Percentiles rank a stretch among this genome's conserved stretches.
Evolutionary conservation across 352 stramenopile species (phyloP).

Genomic region (Phytophthora parvispora): DNA sequence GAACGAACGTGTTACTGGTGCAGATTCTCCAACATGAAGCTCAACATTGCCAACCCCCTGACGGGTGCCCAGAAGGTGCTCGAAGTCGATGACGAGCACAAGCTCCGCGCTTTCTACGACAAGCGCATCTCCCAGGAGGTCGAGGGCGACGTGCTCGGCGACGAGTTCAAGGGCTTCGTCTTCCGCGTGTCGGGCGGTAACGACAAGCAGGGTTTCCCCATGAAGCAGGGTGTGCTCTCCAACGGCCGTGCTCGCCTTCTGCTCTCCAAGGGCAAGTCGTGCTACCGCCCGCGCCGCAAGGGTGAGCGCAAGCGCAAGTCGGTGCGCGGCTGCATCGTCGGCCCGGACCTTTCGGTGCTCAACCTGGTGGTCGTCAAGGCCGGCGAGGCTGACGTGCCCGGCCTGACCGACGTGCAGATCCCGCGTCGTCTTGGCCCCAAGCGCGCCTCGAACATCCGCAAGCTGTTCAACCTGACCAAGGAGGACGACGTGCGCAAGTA

Average conservation of each 20-base stretch:
- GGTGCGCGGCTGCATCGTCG: constrained; percentile 99
- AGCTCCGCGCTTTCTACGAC: constrained; percentile 99
- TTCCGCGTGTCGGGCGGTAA: constrained; percentile 99
- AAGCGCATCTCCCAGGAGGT: constrained; percentile 99
- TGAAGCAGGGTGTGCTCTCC: constrained; percentile 99
- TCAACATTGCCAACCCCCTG: constrained; percentile 99
- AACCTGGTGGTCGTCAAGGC: constrained; percentile 99
- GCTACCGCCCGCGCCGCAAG: constrained; percentile 95
- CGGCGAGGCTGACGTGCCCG: constrained; percentile 96
- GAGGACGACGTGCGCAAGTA: constrained; percentile 99
- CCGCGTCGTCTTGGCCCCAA: constrained; percentile 99
- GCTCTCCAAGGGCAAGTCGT: constrained; percentile 98
- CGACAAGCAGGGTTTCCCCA: constrained; percentile 99
- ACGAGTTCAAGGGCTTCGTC: constrained; percentile 99
- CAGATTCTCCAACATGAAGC: constrained; percentile 93
- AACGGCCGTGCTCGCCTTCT: constrained; percentile 99
- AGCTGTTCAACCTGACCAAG: constrained; percentile 99
- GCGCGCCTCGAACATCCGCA: constrained; percentile 99
- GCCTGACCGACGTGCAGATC: constrained; percentile 97
- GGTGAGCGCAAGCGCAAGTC: constrained; percentile 99
- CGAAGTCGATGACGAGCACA: constrained; percentile 99
- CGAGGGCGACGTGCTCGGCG: constrained; percentile 98
- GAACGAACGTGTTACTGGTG: too few relatives aligned
- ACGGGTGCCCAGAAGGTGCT: constrained; percentile 99
- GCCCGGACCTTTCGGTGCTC: constrained; percentile 99